phyloP scores from a whole-genome alignment of 345 rosid species.

The Geranium brycei region DNA sequence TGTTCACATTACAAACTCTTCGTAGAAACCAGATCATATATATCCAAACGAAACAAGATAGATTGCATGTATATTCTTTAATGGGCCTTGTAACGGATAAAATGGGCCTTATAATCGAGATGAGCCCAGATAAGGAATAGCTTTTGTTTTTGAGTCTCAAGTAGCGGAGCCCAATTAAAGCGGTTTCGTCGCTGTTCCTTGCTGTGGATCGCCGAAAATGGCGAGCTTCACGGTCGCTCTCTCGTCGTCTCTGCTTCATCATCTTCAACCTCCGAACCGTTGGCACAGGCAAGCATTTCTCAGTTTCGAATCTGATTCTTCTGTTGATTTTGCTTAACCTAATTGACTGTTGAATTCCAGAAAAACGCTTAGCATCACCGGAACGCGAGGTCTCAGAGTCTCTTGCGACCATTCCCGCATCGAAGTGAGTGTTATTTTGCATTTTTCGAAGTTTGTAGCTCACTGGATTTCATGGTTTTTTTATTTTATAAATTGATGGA shows the following conservation, averaged over 20 bases:
- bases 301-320: not conserved
- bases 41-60: too few relatives aligned
- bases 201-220: not conserved
- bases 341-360: not conserved
- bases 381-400: conserved; percentile 13
- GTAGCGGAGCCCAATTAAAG: too few relatives aligned
- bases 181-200: too few relatives aligned
- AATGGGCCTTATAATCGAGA: too few relatives aligned
- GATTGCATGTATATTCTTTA: too few relatives aligned
- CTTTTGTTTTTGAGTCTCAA: too few relatives aligned
- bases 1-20: too few relatives aligned
- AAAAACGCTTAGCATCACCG: not conserved
- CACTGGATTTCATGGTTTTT: not conserved
- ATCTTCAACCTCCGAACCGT: not conserved
- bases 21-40: too few relatives aligned
- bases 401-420: conserved; percentile 54
- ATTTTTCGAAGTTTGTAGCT: not conserved
- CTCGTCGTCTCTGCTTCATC: not conserved
- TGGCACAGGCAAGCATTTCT: not conserved
- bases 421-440: conserved; percentile 29
- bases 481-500: too few relatives aligned
- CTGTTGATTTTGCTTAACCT: not conserved
- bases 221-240: not conserved
- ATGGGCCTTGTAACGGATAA: too few relatives aligned
- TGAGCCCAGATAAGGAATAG: too few relatives aligned